phyloP scores from a whole-genome alignment of 2,329 filamentous ascomycete genomes.

The Colletotrichum horii region DNA sequence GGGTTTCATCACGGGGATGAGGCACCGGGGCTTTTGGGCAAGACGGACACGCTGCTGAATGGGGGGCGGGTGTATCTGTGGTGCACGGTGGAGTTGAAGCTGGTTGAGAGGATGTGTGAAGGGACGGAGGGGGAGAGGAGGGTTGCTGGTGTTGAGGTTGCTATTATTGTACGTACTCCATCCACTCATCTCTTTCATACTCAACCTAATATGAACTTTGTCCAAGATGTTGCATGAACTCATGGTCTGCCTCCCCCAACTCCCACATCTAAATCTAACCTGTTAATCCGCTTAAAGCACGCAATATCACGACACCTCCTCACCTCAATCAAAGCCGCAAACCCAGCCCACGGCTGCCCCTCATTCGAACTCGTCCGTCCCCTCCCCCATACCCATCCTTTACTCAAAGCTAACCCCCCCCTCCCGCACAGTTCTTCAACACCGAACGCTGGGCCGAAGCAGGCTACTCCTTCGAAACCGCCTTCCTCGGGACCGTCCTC shows the following conservation, averaged over 20 bases:
- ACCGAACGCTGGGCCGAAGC: constrained; percentile 5
- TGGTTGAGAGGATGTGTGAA: not conserved
- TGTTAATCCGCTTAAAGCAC: not conserved
- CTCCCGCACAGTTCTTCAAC: not conserved
- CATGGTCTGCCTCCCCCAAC: not conserved
- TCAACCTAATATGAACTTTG: not conserved
- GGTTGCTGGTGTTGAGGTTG: not conserved
- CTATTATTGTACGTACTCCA: not conserved
- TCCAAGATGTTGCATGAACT: constrained; percentile 5
- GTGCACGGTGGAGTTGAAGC: not conserved
- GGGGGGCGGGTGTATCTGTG: not conserved
- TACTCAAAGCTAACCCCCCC: not conserved
- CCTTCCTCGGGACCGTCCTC: not conserved
- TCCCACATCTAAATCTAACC: not conserved
- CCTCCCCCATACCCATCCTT: too few species aligned
- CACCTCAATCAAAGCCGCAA: not conserved
- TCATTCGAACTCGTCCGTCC: not conserved
- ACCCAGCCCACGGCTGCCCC: not conserved
- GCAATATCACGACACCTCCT: not conserved
- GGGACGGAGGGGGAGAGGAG: not conserved
- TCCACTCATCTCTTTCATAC: not conserved
- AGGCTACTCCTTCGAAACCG: not conserved
- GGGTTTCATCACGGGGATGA: not conserved
- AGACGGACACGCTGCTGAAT: not conserved
- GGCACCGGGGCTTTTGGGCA: not conserved